Evolutionary conservation across 2,329 filamentous ascomycete genomes (phyloP), one percentile per base, ranked within the genome.

Genomic region (Albifimbria verrucaria): DNA sequence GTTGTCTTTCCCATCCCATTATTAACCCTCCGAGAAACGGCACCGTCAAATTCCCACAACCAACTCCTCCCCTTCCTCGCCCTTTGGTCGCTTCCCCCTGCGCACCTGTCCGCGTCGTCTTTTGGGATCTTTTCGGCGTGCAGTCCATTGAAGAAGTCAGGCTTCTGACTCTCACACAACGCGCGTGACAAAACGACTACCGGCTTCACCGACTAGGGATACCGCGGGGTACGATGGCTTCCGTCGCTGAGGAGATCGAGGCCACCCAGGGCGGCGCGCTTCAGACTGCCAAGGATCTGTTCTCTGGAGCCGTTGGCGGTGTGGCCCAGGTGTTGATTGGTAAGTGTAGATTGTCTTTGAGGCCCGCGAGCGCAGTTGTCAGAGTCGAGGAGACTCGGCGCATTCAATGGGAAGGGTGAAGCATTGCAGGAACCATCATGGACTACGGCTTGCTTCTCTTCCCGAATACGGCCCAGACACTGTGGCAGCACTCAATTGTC

Each of bases 271-370:
- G 64, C 56, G 68, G 72, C 52, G 73, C 71, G 22, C 59, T 78
- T 62, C 83, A 87, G 67, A 88, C 89, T 48, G 77, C 86, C 64
- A 99, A 97, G 78, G 94, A 99, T 73, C 78, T 99, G 54, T 89
- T 93, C 67, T 85, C 94, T 11, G 94, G 94, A 36, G 94, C 94
- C 55, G 89, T 88, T 7, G 94, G 94, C 58, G 94, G 94, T 63
- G 81, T 97, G 62, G 93, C 94, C 18, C 94, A 99, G 73, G 94
- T 99, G 43, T 76, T 99, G 57, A 81, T 97, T 60, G 93, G 92
- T 96, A 76, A 74, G 85, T 80, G 42, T 6, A 6, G 12, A 6
- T 6, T n/a, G 32, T 12, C 15, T 17, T 39, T 15, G 26, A 6
- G 15, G 32, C 15, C 32, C 18, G 15, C 11, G 12, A 17, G 32